phyloP scores from a whole-genome alignment of 352 stramenopile genomes.

The Pythium rishiriense region DNA sequence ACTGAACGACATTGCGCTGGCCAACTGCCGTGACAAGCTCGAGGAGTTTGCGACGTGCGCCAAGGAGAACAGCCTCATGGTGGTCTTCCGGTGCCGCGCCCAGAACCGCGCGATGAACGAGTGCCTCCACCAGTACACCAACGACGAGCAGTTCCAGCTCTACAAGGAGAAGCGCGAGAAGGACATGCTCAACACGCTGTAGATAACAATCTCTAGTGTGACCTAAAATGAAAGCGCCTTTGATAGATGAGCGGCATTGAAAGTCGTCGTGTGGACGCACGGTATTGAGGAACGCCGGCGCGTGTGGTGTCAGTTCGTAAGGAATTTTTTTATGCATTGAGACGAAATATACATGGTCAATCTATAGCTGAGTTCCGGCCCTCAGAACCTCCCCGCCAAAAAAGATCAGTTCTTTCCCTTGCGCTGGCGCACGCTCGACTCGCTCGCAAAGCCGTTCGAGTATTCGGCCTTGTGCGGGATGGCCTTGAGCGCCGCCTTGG shows the following conservation, averaged over 20 bases:
- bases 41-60: conserved; percentile 69
- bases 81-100: conserved; percentile 71
- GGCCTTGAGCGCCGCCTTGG: conserved; percentile 43
- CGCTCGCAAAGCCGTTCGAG: conserved; percentile 13
- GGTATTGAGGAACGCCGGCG: no score
- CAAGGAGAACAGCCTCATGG: conserved; percentile 63
- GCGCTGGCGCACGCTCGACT: conserved; percentile 40
- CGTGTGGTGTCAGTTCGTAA: no score
- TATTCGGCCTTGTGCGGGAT: conserved; percentile 27
- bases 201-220: no score
- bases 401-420: conserved; percentile 34
- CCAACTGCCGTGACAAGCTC: conserved; percentile 63
- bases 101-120: conserved; percentile 81
- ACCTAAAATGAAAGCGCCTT: not conserved
- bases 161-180: conserved; percentile 66
- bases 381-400: not conserved
- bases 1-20: conserved; percentile 79
- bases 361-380: not conserved
- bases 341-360: conserved; percentile 1
- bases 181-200: conserved; percentile 38
- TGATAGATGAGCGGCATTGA: not conserved
- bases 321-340: not conserved
- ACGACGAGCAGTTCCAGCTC: conserved; percentile 65
- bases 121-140: conserved; percentile 80
- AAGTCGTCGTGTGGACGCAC: no score